These are phyloP conservation scores for Colletotrichum sp. DNA, from an alignment of 2,329 filamentous ascomycete genomes.

Conservation along the genomic window DNA sequence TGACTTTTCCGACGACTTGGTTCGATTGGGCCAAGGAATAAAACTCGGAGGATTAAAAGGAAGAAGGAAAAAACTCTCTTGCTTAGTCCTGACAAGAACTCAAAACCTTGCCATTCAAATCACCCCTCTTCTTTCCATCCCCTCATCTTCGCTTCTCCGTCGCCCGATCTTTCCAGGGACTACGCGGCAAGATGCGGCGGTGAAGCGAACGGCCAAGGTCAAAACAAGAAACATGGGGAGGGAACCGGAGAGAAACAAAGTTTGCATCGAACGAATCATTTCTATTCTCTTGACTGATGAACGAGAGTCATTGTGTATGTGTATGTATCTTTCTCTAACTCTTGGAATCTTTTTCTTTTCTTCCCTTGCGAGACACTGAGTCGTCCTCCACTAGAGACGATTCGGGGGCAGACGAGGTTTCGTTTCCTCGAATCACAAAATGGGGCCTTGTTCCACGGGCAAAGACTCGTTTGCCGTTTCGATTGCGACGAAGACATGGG, in stretches of 20 bases:
- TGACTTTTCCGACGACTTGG: background rate
- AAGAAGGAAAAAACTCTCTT: constrained; percentile 2
- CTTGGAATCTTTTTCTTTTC: background rate
- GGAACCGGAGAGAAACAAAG: background rate
- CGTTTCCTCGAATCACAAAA: background rate
- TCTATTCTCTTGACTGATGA: background rate
- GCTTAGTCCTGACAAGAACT: background rate
- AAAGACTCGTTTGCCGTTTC: background rate
- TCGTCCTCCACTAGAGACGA: background rate
- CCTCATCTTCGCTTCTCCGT: background rate
- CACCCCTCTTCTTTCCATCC: background rate
- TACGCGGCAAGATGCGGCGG: background rate
- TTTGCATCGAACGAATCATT: background rate
- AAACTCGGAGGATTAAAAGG: background rate
- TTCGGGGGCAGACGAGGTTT: background rate
- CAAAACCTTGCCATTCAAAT: background rate
- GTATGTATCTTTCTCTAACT: background rate
- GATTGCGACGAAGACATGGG: background rate
- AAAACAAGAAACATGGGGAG: background rate
- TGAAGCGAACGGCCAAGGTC: background rate
- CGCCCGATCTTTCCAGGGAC: background rate
- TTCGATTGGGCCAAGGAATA: background rate
- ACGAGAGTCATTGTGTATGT: background rate
- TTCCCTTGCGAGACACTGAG: background rate
- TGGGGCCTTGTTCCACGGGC: background rate